Evolutionary conservation across 2,329 filamentous ascomycete species (phyloP).

Genomic region (Rhexocercosporidium sp.): DNA sequence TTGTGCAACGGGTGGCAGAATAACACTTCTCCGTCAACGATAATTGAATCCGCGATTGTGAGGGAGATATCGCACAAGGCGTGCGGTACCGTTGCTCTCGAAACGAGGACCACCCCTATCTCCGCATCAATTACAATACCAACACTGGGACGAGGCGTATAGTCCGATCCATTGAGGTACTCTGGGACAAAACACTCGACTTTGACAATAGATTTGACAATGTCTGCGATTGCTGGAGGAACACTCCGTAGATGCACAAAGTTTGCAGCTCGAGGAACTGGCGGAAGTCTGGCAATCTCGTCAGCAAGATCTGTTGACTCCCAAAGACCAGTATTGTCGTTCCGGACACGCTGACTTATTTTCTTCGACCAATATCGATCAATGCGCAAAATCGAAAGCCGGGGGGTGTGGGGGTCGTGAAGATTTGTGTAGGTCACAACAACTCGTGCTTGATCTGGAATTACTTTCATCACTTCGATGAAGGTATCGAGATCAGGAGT

Average conservation of each 20-base stretch:
- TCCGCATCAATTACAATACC: constrained; percentile 95
- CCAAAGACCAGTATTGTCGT: constrained; percentile 90
- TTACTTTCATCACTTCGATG: constrained; percentile 85
- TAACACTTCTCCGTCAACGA: constrained; percentile 90
- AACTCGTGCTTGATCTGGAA: constrained; percentile 82
- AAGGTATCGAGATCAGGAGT: constrained; percentile 88
- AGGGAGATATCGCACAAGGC: constrained; percentile 96
- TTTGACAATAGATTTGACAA: constrained; percentile 93
- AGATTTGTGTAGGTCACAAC: constrained; percentile 97
- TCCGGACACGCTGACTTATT: constrained; percentile 90
- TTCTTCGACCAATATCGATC: constrained; percentile 96
- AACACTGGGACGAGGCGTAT: constrained; percentile 80
- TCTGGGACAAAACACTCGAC: constrained; percentile 92
- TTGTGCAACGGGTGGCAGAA: constrained; percentile 98
- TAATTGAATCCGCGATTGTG: constrained; percentile 95
- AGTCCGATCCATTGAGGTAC: constrained; percentile 88
- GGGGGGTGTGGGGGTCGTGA: constrained; percentile 89
- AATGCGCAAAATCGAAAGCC: constrained; percentile 89
- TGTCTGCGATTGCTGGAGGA: constrained; percentile 89
- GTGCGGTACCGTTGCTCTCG: constrained; percentile 91
- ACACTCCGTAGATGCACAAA: constrained; percentile 93
- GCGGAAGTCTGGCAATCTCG: constrained; percentile 75
- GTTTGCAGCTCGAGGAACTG: constrained; percentile 77
- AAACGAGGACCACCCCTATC: constrained; percentile 97
- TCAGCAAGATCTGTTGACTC: constrained; percentile 91